phyloP scores from a whole-genome alignment of 73 alveolate species.

The Paramecium tetraurelia region DNA sequence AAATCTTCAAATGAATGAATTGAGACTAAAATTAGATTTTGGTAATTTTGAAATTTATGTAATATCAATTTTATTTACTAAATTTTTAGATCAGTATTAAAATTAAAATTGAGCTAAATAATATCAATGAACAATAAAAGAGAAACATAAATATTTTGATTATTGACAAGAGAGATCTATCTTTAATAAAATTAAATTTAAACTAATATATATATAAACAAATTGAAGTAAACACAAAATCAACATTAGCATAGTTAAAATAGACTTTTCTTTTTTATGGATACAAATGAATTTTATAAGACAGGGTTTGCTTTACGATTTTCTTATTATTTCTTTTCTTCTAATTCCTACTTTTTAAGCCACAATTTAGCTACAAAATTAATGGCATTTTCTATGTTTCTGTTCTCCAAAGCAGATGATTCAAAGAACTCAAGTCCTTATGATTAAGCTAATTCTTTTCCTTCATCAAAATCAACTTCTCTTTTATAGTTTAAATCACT shows the following conservation, averaged over 20 bases:
- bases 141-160: too few relatives aligned
- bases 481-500: conserved; percentile 58
- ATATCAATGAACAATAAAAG: too few relatives aligned
- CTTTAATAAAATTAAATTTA: background rate
- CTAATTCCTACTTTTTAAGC: background rate
- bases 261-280: background rate
- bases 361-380: background rate
- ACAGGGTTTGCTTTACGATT: background rate
- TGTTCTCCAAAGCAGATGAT: conserved; percentile 58
- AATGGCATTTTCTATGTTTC: conserved; percentile 35
- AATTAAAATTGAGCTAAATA: too few relatives aligned
- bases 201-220: background rate
- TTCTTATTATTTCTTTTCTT: background rate
- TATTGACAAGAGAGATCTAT: too few relatives aligned
- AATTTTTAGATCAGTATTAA: background rate
- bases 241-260: background rate
- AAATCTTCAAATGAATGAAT: too few relatives aligned
- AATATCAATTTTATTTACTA: background rate
- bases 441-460: conserved; percentile 43
- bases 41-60: background rate
- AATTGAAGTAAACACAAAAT: background rate
- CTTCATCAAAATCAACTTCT: conserved; percentile 62
- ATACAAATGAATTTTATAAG: background rate
- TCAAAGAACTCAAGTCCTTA: conserved; percentile 56
- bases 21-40: background rate